Conservation (phyloP, 495 filamentous ascomycete species). For the Annulohypoxylon maeteangense region DNA sequence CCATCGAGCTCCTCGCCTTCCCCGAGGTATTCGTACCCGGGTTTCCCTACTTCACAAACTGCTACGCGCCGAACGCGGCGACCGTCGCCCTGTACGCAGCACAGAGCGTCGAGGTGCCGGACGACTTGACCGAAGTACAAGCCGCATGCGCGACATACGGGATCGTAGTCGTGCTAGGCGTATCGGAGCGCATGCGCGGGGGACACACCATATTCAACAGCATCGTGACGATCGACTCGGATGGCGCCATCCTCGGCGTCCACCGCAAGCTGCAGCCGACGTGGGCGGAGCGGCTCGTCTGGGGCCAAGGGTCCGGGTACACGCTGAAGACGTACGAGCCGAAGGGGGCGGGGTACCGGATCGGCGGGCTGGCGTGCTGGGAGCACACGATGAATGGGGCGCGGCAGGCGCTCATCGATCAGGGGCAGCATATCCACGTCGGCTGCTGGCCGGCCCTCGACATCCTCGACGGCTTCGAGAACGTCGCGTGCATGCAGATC, state of each 20-base stretch:
- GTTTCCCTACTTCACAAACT: conserved; percentile 52
- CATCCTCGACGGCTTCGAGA: conserved; percentile 52
- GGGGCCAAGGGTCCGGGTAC: conserved; percentile 56
- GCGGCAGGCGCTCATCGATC: conserved; percentile 53
- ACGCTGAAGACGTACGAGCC: conserved; percentile 47
- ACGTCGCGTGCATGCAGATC: conserved; percentile 51
- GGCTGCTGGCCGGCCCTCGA: conserved; percentile 56
- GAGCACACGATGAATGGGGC: conserved; percentile 61
- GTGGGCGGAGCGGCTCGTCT: conserved; percentile 58
- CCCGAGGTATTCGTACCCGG: conserved; percentile 53
- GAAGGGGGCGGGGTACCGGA: conserved; percentile 44
- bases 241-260: conserved; percentile 55
- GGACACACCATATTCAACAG: conserved; percentile 58
- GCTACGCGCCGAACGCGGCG: conserved; percentile 46
- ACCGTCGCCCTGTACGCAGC: conserved; percentile 46
- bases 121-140: conserved; percentile 50
- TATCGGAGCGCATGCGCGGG: conserved; percentile 53
- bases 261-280: conserved; percentile 63
- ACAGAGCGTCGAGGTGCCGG: conserved; percentile 50
- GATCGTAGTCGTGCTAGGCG: conserved; percentile 50
- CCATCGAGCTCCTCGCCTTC: conserved; percentile 49
- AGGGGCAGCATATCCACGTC: conserved; percentile 54
- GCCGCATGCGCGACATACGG: conserved; percentile 45
- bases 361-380: conserved; percentile 62
- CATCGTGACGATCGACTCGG: conserved; percentile 52